Percentiles rank a stretch among this genome's conserved stretches.
Evolutionary conservation across 179 eudicot genomes (phyloP).

Genomic region (Actinidia polygama): DNA sequence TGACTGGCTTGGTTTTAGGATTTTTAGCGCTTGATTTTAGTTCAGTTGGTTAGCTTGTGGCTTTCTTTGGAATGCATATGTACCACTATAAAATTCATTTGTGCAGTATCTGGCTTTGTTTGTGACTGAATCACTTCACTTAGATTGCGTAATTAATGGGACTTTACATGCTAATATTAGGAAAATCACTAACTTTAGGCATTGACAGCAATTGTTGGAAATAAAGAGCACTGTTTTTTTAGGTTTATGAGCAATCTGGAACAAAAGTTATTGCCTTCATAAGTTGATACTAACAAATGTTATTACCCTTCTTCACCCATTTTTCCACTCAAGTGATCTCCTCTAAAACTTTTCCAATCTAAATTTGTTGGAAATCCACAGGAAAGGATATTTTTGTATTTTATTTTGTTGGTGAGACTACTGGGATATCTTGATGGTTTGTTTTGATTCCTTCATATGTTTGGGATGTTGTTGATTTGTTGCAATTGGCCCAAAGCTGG

Average conservation of each 20-base stretch:
- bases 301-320: too few relatives aligned
- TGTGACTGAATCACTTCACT: background rate
- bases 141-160: background rate
- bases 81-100: background rate
- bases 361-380: background rate
- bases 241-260: background rate
- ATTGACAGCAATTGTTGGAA: background rate
- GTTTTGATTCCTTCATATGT: background rate
- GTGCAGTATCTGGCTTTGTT: background rate
- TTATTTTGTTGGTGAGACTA: background rate
- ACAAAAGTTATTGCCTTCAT: background rate
- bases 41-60: background rate
- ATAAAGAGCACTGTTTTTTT: background rate
- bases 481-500: background rate
- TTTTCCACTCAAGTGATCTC: too few relatives aligned
- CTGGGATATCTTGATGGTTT: background rate
- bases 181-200: background rate
- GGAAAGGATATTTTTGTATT: background rate
- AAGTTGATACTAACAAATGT: too few relatives aligned
- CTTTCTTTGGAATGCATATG: background rate
- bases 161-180: background rate
- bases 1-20: background rate
- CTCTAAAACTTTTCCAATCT: too few relatives aligned
- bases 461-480: background rate
- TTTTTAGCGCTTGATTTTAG: background rate